A percentile compares a stretch with the other conserved stretches of the same genome.
phyloP scores from a whole-genome alignment of 2,329 filamentous ascomycete species.

The Metarhizium rileyi region DNA sequence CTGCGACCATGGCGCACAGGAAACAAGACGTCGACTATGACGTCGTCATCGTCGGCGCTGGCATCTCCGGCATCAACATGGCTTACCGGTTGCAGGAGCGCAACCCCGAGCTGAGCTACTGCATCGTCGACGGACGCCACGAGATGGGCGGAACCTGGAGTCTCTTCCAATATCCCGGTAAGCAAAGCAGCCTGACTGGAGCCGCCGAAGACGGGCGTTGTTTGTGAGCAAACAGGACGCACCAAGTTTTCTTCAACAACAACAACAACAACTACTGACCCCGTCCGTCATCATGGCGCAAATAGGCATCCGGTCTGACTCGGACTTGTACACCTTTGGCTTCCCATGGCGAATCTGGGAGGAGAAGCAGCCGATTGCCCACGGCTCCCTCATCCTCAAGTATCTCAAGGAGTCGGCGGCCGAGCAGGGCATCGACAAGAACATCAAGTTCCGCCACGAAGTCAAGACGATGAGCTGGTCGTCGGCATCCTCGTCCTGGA shows the following conservation, averaged over 20 bases:
- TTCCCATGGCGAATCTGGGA: constrained; percentile 63
- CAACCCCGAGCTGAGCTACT: constrained; percentile 44
- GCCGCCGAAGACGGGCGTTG: background rate
- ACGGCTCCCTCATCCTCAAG: constrained; percentile 35
- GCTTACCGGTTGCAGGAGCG: constrained; percentile 52
- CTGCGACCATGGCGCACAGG: background rate
- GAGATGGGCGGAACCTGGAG: constrained; percentile 65
- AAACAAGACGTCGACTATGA: constrained; percentile 24
- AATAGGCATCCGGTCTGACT: constrained; percentile 52
- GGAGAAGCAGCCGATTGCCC: constrained; percentile 38
- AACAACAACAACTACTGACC: no score
- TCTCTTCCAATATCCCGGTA: constrained; percentile 58
- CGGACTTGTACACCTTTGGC: constrained; percentile 46
- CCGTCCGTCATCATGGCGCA: no score
- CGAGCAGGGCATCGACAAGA: constrained; percentile 25
- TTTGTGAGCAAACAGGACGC: background rate
- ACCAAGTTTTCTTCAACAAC: no score
- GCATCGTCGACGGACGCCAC: constrained; percentile 54
- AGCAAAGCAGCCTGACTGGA: background rate
- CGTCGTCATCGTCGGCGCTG: constrained; percentile 59
- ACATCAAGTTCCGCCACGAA: constrained; percentile 39
- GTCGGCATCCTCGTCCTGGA: constrained; percentile 43
- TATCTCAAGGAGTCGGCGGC: constrained; percentile 41
- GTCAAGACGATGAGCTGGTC: constrained; percentile 40
- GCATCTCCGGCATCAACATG: constrained; percentile 59